Evolutionary conservation across 805 yeast species (phyloP).

Genomic region (Schwanniomyces polymorphus): DNA sequence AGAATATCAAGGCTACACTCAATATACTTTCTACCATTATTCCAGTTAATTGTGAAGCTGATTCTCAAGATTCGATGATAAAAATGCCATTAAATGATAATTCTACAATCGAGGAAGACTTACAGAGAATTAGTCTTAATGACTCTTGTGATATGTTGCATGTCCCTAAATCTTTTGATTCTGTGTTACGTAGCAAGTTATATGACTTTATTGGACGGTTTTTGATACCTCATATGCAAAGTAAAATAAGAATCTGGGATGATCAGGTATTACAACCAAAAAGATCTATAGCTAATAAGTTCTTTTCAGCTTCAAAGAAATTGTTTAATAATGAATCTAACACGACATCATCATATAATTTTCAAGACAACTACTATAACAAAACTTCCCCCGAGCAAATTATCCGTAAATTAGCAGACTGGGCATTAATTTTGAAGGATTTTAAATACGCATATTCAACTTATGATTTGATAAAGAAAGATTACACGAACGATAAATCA

Average conservation of each 20-base stretch:
- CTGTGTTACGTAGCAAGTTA: conserved; percentile 37
- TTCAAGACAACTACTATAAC: conserved; percentile 56
- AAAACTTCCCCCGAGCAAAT: conserved; percentile 68
- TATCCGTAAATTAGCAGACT: conserved; percentile 83
- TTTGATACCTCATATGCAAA: conserved; percentile 82
- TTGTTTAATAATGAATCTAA: conserved; percentile 41
- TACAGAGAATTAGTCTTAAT: conserved; percentile 33
- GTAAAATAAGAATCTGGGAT: conserved; percentile 79
- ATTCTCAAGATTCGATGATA: conserved; percentile 1
- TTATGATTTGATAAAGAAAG: conserved; percentile 80
- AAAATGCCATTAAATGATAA: conserved; percentile 24
- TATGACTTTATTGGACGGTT: conserved; percentile 49
- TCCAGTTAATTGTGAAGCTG: conserved; percentile 9
- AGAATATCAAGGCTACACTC: conserved; percentile 21
- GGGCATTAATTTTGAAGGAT: conserved; percentile 89
- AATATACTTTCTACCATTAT: conserved; percentile 26
- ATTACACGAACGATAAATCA: conserved; percentile 73
- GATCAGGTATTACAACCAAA: conserved; percentile 78
- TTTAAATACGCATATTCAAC: conserved; percentile 80
- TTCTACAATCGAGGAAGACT: conserved; percentile 52
- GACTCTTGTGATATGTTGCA: conserved; percentile 13
- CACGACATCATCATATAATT: conserved; percentile 38
- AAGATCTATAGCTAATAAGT: conserved; percentile 71
- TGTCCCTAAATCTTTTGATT: conserved; percentile 39
- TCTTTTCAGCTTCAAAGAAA: conserved; percentile 65